These are phyloP conservation scores for Calonectria pseudoreteaudii DNA, from an alignment of 2,329 filamentous ascomycete genomes.

Conservation along the genomic window DNA sequence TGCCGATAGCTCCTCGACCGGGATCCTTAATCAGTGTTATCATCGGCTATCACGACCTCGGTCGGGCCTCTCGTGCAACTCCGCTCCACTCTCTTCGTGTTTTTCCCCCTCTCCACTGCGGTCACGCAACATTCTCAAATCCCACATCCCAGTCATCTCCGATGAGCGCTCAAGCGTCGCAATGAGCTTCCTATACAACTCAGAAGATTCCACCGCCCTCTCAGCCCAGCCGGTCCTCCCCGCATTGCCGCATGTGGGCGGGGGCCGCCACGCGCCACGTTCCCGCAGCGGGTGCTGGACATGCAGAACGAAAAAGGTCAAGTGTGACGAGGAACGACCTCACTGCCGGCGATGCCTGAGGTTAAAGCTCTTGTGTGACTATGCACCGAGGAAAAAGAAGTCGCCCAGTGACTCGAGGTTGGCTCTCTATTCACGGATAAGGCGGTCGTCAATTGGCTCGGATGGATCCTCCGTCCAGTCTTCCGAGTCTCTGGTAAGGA, in stretches of 20 bases:
- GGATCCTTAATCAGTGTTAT: neutral
- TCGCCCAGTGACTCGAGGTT: neutral
- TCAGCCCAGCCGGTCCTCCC: neutral
- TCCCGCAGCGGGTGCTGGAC: slow-evolving; percentile 43
- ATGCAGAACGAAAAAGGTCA: slow-evolving; percentile 47
- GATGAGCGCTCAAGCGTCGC: neutral
- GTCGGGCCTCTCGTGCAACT: neutral
- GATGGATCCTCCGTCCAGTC: neutral
- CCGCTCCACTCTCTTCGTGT: neutral
- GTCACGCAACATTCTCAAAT: neutral
- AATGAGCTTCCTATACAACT: neutral
- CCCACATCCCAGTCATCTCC: neutral
- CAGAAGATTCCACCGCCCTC: neutral
- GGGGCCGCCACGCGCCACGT: slow-evolving; percentile 26
- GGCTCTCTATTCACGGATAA: neutral
- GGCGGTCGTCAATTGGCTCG: neutral
- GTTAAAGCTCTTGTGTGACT: slow-evolving; percentile 44
- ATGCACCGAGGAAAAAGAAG: slow-evolving; percentile 35
- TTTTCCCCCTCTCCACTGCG: slow-evolving; percentile 1
- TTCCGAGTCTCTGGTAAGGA: neutral
- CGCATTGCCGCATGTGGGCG: neutral
- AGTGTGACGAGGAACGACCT: slow-evolving; percentile 45
- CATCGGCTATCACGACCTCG: slow-evolving; percentile 1
- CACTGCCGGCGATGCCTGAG: slow-evolving; percentile 43
- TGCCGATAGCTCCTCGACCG: neutral